Percentiles rank a stretch among this genome's conserved stretches.
Evolutionary conservation across 164 flowering plant species (phyloP).

Genomic region (Tetracentron sinense): DNA sequence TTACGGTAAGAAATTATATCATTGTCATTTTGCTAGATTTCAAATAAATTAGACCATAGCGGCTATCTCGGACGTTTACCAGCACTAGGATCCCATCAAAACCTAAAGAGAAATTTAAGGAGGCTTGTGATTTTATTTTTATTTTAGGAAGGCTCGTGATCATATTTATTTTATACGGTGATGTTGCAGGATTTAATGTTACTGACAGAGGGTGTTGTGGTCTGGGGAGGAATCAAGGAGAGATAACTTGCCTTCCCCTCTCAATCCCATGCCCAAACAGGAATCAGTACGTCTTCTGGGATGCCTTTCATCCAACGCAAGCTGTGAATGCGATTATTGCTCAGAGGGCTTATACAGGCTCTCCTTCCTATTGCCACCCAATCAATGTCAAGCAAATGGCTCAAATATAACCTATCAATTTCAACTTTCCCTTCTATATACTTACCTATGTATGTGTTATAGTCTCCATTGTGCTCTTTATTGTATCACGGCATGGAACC

Average conservation of each 20-base stretch:
- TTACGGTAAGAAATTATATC: conserved; percentile 27
- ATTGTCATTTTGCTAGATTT: neutral
- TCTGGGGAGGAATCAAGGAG: conserved; percentile 37
- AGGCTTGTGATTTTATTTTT: neutral
- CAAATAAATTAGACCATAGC: neutral
- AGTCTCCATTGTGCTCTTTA: too few species aligned
- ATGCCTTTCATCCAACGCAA: conserved; percentile 59
- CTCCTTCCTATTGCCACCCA: conserved; percentile 37
- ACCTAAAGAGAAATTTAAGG: neutral
- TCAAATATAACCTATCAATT: conserved; percentile 1
- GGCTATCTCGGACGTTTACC: neutral
- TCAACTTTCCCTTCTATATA: too few species aligned
- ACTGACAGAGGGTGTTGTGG: conserved; percentile 51
- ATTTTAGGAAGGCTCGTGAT: neutral
- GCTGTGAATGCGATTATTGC: conserved; percentile 40
- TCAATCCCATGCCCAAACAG: conserved; percentile 44
- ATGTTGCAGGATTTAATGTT: conserved; percentile 40
- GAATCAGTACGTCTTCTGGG: conserved; percentile 50
- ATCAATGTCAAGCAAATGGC: conserved; percentile 47
- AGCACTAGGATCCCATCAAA: too few species aligned
- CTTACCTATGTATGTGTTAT: too few species aligned
- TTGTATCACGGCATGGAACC: too few species aligned
- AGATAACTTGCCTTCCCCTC: conserved; percentile 40
- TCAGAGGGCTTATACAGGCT: conserved; percentile 35
- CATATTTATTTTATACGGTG: neutral